These are phyloP conservation scores for Dactylellina leptospora DNA, from an alignment of 2,329 filamentous ascomycete species.

Conservation along the genomic window DNA sequence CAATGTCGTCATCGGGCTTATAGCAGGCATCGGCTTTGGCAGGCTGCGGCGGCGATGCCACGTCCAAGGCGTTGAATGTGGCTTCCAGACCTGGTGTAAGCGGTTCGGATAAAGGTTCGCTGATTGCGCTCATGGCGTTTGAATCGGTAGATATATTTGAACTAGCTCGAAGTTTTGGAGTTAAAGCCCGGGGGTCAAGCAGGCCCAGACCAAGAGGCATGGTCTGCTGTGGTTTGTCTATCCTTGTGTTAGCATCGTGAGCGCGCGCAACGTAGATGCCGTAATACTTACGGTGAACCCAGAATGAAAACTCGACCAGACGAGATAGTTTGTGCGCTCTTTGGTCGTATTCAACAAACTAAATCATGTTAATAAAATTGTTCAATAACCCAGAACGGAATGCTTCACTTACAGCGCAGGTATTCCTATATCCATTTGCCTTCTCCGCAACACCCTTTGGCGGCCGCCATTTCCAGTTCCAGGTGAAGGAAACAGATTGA, in stretches of 20 bases:
- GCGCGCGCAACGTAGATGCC: no score
- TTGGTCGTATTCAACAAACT: conserved; percentile 98
- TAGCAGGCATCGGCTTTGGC: conserved; percentile 85
- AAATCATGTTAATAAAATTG: conserved; percentile 20
- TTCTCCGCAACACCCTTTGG: conserved; percentile 82
- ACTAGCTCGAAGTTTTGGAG: conserved; percentile 35
- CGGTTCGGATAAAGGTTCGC: conserved; percentile 52
- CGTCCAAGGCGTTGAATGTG: conserved; percentile 38
- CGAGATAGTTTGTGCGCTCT: conserved; percentile 87
- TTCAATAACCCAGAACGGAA: not conserved
- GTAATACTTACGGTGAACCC: conserved; percentile 76
- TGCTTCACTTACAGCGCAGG: conserved; percentile 75
- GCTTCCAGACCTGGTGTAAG: conserved; percentile 54
- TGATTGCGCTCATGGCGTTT: conserved; percentile 26
- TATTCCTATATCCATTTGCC: conserved; percentile 90
- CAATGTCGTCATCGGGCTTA: conserved; percentile 78
- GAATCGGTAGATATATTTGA: conserved; percentile 51
- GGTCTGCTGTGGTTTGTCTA: conserved; percentile 32
- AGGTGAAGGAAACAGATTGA: conserved; percentile 85
- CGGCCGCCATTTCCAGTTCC: conserved; percentile 96
- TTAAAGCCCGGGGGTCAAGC: conserved; percentile 34
- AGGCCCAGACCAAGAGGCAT: conserved; percentile 36
- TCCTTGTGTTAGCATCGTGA: conserved; percentile 20
- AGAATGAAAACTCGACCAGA: conserved; percentile 92
- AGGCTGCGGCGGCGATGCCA: conserved; percentile 57